Evolutionary conservation across 106 monocot species (phyloP).

Genomic region (Dioscorea alata): DNA sequence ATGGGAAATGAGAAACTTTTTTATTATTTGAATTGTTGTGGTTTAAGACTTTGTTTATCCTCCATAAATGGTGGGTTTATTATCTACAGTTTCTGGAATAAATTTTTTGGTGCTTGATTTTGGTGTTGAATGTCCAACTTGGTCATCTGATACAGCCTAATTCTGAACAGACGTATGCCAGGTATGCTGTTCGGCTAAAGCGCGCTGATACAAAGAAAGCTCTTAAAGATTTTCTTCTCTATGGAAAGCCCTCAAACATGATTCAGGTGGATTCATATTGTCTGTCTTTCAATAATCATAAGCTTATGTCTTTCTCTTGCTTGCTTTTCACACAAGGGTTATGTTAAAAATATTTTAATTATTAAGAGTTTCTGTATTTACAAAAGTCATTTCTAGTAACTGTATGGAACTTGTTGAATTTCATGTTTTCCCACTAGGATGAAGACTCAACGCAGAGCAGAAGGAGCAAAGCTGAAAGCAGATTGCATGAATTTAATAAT

Average conservation of each 20-base stretch:
- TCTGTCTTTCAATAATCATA: background rate
- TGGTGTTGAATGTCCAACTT: background rate
- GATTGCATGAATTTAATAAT: constrained; percentile 6
- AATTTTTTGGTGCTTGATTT: background rate
- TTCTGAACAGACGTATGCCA: constrained; percentile 37
- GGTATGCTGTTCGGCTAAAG: constrained; percentile 59
- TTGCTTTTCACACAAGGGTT: too few species aligned
- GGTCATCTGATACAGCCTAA: background rate
- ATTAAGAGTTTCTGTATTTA: too few species aligned
- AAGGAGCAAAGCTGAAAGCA: constrained; percentile 9
- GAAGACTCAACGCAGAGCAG: constrained; percentile 4
- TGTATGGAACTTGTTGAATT: too few species aligned
- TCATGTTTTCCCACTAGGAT: constrained; percentile 10
- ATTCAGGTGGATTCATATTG: background rate
- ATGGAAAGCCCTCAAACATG: constrained; percentile 29
- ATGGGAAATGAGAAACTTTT: constrained; percentile 1
- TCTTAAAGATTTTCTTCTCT: constrained; percentile 55
- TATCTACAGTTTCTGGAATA: background rate
- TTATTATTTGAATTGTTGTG: background rate
- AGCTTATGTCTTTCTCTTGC: too few species aligned
- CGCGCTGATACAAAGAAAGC: constrained; percentile 66
- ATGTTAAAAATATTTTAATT: too few species aligned
- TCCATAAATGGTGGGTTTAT: background rate
- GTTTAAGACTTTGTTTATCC: background rate
- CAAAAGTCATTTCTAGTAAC: too few species aligned